phyloP scores from a whole-genome alignment of 306 rosid genomes.

The Cicer bijugum region DNA sequence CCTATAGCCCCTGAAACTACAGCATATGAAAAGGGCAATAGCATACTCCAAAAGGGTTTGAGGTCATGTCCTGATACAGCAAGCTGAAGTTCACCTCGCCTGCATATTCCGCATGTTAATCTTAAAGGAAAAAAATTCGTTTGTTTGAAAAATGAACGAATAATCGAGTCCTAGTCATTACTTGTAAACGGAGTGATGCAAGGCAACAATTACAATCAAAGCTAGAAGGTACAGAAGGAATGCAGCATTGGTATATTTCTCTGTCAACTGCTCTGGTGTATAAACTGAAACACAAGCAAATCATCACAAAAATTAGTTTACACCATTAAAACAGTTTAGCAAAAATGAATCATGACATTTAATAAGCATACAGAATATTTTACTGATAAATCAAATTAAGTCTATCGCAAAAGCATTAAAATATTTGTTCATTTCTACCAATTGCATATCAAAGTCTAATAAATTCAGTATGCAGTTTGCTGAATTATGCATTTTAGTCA shows the following conservation, averaged over 20 bases:
- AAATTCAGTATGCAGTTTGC: neutral
- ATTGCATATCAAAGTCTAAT: neutral
- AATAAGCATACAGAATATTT: constrained; percentile 18
- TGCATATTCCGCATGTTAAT: constrained; percentile 51
- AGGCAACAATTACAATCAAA: constrained; percentile 72
- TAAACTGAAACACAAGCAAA: constrained; percentile 68
- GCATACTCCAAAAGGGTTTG: constrained; percentile 82
- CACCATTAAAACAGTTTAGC: neutral
- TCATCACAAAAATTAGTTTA: constrained; percentile 41
- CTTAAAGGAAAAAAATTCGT: neutral
- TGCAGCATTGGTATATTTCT: constrained; percentile 82
- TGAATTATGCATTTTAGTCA: constrained; percentile 15
- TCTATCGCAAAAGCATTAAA: constrained; percentile 24
- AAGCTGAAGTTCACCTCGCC: constrained; percentile 83
- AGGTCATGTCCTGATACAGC: constrained; percentile 80
- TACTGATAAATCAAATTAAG: constrained; percentile 10
- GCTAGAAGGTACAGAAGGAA: constrained; percentile 86
- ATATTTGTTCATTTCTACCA: constrained; percentile 18
- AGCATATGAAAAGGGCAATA: constrained; percentile 94
- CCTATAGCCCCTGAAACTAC: constrained; percentile 98
- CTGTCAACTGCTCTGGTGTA: constrained; percentile 93
- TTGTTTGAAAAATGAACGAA: constrained; percentile 29
- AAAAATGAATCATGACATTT: constrained; percentile 2
- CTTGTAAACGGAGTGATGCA: constrained; percentile 88
- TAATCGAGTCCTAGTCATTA: constrained; percentile 45